Percentiles rank a stretch among this genome's conserved stretches.
phyloP scores from a whole-genome alignment of 2,329 filamentous ascomycete species.

The Fonsecaea erecta region DNA sequence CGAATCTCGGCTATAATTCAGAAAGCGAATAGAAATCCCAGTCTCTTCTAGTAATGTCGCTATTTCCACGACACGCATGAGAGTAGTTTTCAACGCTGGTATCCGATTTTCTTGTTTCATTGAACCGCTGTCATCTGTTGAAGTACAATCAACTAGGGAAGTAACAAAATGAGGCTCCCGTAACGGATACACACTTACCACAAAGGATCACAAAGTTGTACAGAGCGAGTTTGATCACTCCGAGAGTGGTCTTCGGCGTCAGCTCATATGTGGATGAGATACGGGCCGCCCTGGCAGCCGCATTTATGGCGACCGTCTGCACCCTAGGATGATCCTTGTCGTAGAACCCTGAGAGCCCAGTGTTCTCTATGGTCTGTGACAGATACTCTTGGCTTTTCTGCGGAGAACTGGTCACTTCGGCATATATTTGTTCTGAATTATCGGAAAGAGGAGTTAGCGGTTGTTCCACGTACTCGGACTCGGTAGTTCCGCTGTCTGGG shows the following conservation, averaged over 20 bases:
- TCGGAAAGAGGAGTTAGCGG: background rate
- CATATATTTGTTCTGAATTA: background rate
- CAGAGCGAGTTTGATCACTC: background rate
- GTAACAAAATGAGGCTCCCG: background rate
- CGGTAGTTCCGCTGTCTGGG: background rate
- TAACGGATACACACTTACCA: background rate
- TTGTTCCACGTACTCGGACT: background rate
- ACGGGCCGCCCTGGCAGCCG: background rate
- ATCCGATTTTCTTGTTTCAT: background rate
- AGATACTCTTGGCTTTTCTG: slow-evolving; percentile 1
- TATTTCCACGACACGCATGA: background rate
- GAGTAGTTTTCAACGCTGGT: background rate
- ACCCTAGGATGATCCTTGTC: background rate
- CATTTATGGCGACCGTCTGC: background rate
- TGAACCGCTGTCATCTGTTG: background rate
- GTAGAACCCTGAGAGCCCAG: background rate
- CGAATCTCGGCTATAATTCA: background rate
- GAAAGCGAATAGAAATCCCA: background rate
- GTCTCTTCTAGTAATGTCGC: background rate
- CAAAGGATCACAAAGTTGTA: background rate
- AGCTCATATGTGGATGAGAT: background rate
- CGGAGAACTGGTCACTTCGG: background rate
- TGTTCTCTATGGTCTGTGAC: background rate
- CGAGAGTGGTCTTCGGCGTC: background rate
- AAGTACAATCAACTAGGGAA: background rate